Conservation (phyloP, 805 yeast species). For the Candida manassasensis region DNA sequence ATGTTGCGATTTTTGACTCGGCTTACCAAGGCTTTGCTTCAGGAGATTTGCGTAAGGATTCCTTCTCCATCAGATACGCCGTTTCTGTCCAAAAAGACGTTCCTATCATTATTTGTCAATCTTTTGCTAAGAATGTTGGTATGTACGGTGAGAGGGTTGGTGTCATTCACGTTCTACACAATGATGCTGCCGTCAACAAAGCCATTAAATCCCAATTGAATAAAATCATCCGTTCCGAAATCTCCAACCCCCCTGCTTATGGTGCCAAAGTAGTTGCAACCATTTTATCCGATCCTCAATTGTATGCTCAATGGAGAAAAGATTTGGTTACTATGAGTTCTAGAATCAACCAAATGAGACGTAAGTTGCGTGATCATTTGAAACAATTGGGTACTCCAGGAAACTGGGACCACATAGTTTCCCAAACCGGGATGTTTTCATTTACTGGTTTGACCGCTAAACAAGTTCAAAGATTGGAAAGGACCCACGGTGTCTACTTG, state of each 20-base stretch:
- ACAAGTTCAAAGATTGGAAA: slow-evolving; percentile 73
- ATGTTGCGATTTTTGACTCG: slow-evolving; percentile 83
- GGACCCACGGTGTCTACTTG: slow-evolving; percentile 76
- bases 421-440: slow-evolving; percentile 95
- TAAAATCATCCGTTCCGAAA: slow-evolving; percentile 72
- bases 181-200: slow-evolving; percentile 33
- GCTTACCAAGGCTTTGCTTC: slow-evolving; percentile 98
- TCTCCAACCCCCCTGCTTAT: slow-evolving; percentile 92
- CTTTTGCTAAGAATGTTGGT: slow-evolving; percentile 95
- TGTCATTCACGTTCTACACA: slow-evolving; percentile 69
- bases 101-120: slow-evolving; percentile 70
- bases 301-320: slow-evolving; percentile 73
- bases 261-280: slow-evolving; percentile 88
- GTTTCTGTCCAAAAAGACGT: slow-evolving; percentile 30
- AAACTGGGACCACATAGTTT: slow-evolving; percentile 84
- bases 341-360: slow-evolving; percentile 78
- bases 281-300: slow-evolving; percentile 61
- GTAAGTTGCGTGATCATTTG: slow-evolving; percentile 55
- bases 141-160: slow-evolving; percentile 98
- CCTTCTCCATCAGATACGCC: slow-evolving; percentile 74
- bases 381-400: slow-evolving; percentile 73
- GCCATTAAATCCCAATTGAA: slow-evolving; percentile 76
- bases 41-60: slow-evolving; percentile 79
- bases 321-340: slow-evolving; percentile 86
- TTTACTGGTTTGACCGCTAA: slow-evolving; percentile 79